Evolutionary conservation across 495 filamentous ascomycete genomes (phyloP).

Genomic region (Trichoderma asperelloides): DNA sequence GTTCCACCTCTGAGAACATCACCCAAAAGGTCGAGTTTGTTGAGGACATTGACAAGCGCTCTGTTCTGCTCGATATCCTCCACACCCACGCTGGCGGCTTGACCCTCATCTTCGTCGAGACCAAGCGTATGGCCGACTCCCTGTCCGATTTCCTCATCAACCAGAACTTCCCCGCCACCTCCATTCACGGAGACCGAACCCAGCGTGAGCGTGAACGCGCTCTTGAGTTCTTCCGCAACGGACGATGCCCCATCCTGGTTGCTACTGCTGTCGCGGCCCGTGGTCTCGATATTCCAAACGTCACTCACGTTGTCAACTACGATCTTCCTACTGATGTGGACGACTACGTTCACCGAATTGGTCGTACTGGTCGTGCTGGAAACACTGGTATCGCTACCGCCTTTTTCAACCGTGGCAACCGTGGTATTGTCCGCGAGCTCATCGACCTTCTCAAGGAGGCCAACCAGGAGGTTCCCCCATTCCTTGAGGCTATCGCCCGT

Average conservation of each 20-base stretch:
- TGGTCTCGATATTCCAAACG: conserved; percentile 94
- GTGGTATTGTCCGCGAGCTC: conserved; percentile 89
- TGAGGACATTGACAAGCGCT: conserved; percentile 94
- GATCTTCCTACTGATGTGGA: conserved; percentile 98
- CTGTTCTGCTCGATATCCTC: conserved; percentile 91
- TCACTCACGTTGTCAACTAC: conserved; percentile 98
- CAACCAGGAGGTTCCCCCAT: conserved; percentile 88
- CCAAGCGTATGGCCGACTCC: conserved; percentile 98
- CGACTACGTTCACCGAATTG: conserved; percentile 98
- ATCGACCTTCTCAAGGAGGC: conserved; percentile 95
- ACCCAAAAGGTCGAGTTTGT: conserved; percentile 98
- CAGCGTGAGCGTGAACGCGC: conserved; percentile 98
- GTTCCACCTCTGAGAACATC: conserved; percentile 99
- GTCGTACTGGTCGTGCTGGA: conserved; percentile 98
- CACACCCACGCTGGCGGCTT: conserved; percentile 89
- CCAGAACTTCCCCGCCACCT: conserved; percentile 96
- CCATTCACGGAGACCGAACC: conserved; percentile 96
- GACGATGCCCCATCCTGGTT: conserved; percentile 88
- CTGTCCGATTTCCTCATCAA: conserved; percentile 96
- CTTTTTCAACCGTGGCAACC: conserved; percentile 99
- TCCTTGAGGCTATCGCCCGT: conserved; percentile 93
- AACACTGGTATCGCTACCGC: conserved; percentile 98
- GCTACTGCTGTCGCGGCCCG: conserved; percentile 96
- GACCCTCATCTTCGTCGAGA: conserved; percentile 97
- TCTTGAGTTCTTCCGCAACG: conserved; percentile 93